These are phyloP conservation scores for Tuber microsphaerosporum DNA, from an alignment of 495 filamentous ascomycete genomes.

Conservation along the genomic window DNA sequence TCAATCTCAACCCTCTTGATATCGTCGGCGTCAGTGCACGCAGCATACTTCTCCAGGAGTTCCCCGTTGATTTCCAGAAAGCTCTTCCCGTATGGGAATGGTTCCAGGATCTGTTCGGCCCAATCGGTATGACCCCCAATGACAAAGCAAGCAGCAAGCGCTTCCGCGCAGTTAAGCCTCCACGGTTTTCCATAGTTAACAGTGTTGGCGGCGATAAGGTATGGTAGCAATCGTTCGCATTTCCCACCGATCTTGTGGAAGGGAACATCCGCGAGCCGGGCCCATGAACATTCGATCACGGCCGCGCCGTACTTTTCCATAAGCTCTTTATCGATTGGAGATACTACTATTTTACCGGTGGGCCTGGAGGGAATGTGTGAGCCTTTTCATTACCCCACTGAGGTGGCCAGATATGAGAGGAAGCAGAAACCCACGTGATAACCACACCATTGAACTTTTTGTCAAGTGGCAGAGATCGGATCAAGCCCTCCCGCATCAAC, in stretches of 20 bases:
- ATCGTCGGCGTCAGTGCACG: conserved; percentile 73
- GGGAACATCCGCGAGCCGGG: conserved; percentile 80
- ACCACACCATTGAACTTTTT: conserved; percentile 86
- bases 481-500: conserved; percentile 80
- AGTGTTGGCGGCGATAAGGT: conserved; percentile 90
- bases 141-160: conserved; percentile 79
- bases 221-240: conserved; percentile 85
- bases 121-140: conserved; percentile 90
- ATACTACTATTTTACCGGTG: conserved; percentile 78
- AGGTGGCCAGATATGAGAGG: background rate
- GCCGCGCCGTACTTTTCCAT: conserved; percentile 86
- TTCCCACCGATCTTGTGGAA: conserved; percentile 89
- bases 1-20: conserved; percentile 76
- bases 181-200: conserved; percentile 96
- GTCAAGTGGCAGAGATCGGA: conserved; percentile 86
- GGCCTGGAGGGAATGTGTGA: conserved; percentile 49
- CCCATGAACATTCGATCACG: conserved; percentile 97
- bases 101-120: conserved; percentile 71
- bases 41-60: conserved; percentile 75
- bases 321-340: conserved; percentile 68
- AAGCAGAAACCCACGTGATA: conserved; percentile 56
- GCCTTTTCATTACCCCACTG: conserved; percentile 5
- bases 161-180: conserved; percentile 91
- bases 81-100: conserved; percentile 78
- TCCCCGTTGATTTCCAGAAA: conserved; percentile 84